Base-by-base conservation (phyloP, 2,329 filamentous ascomycete species). In the Fusarium sp. region DNA sequence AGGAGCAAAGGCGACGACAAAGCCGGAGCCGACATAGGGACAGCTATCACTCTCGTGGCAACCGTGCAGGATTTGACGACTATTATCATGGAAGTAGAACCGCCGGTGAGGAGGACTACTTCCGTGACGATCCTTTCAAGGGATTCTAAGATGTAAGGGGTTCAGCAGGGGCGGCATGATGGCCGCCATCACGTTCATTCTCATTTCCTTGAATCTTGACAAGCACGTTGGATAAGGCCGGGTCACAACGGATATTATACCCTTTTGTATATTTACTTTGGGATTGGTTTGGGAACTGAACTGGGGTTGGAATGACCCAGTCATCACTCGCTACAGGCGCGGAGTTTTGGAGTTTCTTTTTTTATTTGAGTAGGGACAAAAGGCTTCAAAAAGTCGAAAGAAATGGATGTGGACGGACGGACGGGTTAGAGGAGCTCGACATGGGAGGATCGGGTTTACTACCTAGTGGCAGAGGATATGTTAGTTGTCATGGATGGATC, bases 61-160 rank as follows among this genome's bases (percentile, higher is more conserved):
- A 83, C 4, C 83, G 84, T 12, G 82, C 80, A 10, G 87, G 61
- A 40, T 37, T 84, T 1, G 87, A 90, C 33, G 87, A 88, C 50
- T 85, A 82, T 68, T 86, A 87, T 71, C 79, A 83, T 5, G 86
- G 86, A 22, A 88, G 85, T 64, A 83, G 84, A 66, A 85, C 83
- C 8, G 81, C 84, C 11, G 82, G 84, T 17, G 88, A 90, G 69
- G 89, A 91, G 66, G 89, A 91, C 66, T 90, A 85, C 76, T 86
- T 87, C 78, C 83, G 87, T 40, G 88, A 91, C 27, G 90, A 92
- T 71, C 90, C 90, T 2, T 92, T 92, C 74, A 86, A 85, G 74
- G 90, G 90, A 4, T 92, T 92, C 75, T 92, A 79, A 82, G 38
- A 54, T 54, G n/a, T 43, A 47, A 20, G 27, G 47, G 47, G 37